Base-by-base conservation (phyloP, 2,329 filamentous ascomycete genomes). In the Endothia cerciana region DNA sequence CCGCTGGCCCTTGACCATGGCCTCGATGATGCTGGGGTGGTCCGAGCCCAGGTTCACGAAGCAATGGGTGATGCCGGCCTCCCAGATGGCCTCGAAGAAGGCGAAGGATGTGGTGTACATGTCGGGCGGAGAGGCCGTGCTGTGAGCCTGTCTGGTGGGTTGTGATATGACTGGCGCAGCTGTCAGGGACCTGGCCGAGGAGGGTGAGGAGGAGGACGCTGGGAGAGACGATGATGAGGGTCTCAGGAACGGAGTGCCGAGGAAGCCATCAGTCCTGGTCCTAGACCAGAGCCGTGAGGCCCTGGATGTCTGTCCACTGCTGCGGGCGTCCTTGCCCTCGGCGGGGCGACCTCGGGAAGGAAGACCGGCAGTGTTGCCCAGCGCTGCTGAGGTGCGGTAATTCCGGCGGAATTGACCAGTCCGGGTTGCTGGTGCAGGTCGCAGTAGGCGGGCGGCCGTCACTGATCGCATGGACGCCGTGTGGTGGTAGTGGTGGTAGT, bases 41-140 rank as follows among this genome's bases (percentile, higher is more conserved):
- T 88, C 86, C 19, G 82, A 85, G 25, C 86, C 86, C 19, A 88
- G 79, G 72, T 88, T 88, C 65, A 87, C 85, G 63, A 83, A 83
- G 77, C 84, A 84, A 73, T 88, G 83, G 43, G 83, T 83, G 51
- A 88, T 80, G 22, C 86, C 86, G 51, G 85, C 85, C 75, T 92
- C 89, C 88, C 89, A 92, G 59, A 94, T 79, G 40, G 90, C 89
- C 80, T 94, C 91, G 70, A 94, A 93, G 77, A 94, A 93, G 75
- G 91, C 91, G 72, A 89, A 91, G 0, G 91, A 92, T 15, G 91
- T 87, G 10, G 91, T 94, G 75, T 94, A 91, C 80, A 83, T 83
- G 25, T 76, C 76, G 67, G 72, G 66, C 59, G 59, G 64, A 25
- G 66, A 60, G 15, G 60, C 49, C 28, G 66, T 49, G 13, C 40